These are phyloP conservation scores for Lepidium sativum DNA, from an alignment of 345 rosid species.

Conservation along the genomic window DNA sequence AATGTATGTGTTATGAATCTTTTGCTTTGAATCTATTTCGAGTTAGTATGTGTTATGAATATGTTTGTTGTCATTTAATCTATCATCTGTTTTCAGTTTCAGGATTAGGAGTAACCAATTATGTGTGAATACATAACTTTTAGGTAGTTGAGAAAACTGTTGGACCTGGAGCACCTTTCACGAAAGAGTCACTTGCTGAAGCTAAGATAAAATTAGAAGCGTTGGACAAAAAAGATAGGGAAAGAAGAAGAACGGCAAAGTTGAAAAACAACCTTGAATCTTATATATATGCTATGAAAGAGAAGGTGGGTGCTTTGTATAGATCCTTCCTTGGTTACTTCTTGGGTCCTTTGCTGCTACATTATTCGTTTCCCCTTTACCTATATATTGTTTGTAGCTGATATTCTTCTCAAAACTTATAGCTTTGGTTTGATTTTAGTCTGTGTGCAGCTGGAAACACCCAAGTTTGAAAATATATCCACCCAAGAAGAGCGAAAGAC, in stretches of 20 bases:
- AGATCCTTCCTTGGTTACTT: neutral
- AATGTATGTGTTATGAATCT: too few species aligned
- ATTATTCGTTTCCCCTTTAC: neutral
- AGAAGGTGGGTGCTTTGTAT: constrained; percentile 46
- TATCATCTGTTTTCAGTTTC: too few species aligned
- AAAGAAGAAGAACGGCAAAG: constrained; percentile 89
- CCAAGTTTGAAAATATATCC: constrained; percentile 60
- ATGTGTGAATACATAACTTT: neutral
- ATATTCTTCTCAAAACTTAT: constrained; percentile 4
- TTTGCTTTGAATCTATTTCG: too few species aligned
- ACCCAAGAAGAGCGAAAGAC: constrained; percentile 68
- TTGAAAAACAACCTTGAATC: constrained; percentile 88
- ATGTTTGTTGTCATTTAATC: too few species aligned
- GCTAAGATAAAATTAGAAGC: constrained; percentile 68
- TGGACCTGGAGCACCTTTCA: constrained; percentile 71
- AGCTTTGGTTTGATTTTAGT: neutral
- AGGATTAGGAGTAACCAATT: too few species aligned
- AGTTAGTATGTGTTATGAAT: too few species aligned
- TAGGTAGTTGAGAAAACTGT: constrained; percentile 71
- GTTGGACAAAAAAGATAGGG: constrained; percentile 80
- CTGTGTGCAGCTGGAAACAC: constrained; percentile 59
- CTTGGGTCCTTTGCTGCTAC: neutral
- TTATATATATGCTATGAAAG: constrained; percentile 92
- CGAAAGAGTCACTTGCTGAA: constrained; percentile 58
- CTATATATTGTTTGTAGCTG: neutral